Conservation (phyloP, 116 monocot species). For the Papilionanthe hybrid region DNA sequence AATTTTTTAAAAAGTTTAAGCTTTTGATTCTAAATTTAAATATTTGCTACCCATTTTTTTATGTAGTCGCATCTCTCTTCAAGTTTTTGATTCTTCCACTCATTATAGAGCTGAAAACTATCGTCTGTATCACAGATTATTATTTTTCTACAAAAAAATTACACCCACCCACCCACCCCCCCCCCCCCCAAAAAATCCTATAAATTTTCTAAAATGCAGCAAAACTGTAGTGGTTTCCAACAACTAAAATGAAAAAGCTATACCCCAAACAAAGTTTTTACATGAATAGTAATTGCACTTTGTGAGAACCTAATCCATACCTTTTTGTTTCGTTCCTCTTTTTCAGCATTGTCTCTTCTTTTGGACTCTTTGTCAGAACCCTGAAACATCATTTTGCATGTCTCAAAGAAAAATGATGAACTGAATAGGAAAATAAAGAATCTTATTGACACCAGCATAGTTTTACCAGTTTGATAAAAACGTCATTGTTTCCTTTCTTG, state of each 20-base stretch:
- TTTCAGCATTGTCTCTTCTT: slow-evolving; percentile 8
- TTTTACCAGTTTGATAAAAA: slow-evolving; percentile 28
- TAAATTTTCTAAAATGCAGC: too few relatives aligned
- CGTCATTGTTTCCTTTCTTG: slow-evolving; percentile 34
- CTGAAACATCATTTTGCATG: slow-evolving; percentile 1
- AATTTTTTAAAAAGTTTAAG: too few relatives aligned
- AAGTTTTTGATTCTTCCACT: too few relatives aligned
- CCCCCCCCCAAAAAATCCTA: too few relatives aligned
- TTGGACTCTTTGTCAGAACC: slow-evolving; percentile 24
- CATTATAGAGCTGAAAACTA: too few relatives aligned
- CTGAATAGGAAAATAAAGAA: background rate
- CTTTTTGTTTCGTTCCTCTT: slow-evolving; percentile 10
- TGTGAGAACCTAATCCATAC: background rate
- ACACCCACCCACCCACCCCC: too few relatives aligned
- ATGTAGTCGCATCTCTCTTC: too few relatives aligned
- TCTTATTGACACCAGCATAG: background rate
- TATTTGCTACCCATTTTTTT: too few relatives aligned
- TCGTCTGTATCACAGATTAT: too few relatives aligned
- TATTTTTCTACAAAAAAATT: too few relatives aligned
- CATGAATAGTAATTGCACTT: background rate
- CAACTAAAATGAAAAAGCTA: background rate
- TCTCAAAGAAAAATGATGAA: slow-evolving; percentile 1
- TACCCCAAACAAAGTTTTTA: background rate
- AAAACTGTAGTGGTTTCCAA: background rate
- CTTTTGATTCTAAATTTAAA: too few relatives aligned